phyloP scores from a whole-genome alignment of 2,329 filamentous ascomycete species.

The Didymella glomerata region DNA sequence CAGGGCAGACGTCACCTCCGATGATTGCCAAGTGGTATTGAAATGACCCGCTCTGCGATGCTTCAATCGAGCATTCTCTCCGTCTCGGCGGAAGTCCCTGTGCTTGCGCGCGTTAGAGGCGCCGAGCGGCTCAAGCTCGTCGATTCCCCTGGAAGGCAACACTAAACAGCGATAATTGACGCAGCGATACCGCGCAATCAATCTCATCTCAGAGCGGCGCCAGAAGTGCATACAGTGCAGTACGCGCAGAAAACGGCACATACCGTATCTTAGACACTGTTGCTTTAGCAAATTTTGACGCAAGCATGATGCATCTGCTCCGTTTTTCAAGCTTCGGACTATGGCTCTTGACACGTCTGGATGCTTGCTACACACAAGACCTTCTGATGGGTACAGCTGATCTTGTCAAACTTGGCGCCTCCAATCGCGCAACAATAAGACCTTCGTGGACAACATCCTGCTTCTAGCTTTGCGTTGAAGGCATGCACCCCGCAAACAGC shows the following conservation, averaged over 20 bases:
- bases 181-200: too few species aligned
- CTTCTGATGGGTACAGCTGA: constrained; percentile 14
- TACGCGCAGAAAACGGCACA: too few species aligned
- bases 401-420: constrained; percentile 10
- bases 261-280: too few species aligned
- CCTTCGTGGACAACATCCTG: constrained; percentile 2
- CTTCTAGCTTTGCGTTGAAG: constrained; percentile 3
- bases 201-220: too few species aligned
- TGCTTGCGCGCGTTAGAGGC: constrained; percentile 1
- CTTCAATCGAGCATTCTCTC: constrained; percentile 12
- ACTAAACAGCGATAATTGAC: too few species aligned
- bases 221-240: too few species aligned
- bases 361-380: constrained; percentile 29
- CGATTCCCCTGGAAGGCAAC: background rate
- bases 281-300: background rate
- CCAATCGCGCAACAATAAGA: constrained; percentile 1
- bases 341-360: constrained; percentile 9
- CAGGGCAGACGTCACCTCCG: constrained; percentile 11
- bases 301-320: constrained; percentile 4
- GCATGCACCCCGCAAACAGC: constrained; percentile 9
- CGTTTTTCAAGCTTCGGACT: constrained; percentile 1
- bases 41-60: constrained; percentile 17
- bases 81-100: constrained; percentile 13
- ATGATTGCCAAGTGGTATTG: constrained; percentile 14
- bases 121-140: constrained; percentile 8